phyloP scores from a whole-genome alignment of 2,329 filamentous ascomycete genomes.

The Aureobasidium uvarum region DNA sequence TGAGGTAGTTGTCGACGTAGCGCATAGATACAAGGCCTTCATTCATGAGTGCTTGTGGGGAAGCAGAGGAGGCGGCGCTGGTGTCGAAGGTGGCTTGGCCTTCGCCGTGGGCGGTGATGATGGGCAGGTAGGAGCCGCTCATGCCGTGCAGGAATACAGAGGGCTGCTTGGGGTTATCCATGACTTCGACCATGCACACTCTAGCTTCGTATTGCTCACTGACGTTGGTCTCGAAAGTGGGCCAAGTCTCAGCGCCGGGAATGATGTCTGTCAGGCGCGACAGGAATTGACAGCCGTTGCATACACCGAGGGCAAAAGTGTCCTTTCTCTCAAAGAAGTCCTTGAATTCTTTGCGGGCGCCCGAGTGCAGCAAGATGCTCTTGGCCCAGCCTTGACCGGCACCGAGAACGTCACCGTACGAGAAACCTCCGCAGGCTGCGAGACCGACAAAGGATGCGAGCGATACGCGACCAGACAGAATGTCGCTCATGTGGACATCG shows the following conservation, averaged over 20 bases:
- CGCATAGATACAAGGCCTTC: conserved; percentile 72
- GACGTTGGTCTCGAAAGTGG: conserved; percentile 78
- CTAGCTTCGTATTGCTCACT: conserved; percentile 89
- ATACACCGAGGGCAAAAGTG: conserved; percentile 90
- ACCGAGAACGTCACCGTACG: conserved; percentile 86
- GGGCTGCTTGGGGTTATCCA: conserved; percentile 57
- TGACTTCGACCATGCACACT: conserved; percentile 78
- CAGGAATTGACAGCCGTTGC: conserved; percentile 97
- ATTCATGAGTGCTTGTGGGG: conserved; percentile 55
- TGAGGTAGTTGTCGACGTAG: conserved; percentile 79
- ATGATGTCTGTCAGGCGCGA: conserved; percentile 79
- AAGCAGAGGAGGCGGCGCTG: conserved; percentile 47
- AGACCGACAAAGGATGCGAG: conserved; percentile 82
- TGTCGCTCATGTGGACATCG: conserved; percentile 95
- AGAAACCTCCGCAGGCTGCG: conserved; percentile 95
- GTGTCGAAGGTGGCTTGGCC: conserved; percentile 64
- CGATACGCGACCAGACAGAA: conserved; percentile 73
- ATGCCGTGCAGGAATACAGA: conserved; percentile 92
- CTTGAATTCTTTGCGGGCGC: conserved; percentile 74
- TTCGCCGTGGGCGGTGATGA: conserved; percentile 88
- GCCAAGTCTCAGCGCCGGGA: conserved; percentile 79
- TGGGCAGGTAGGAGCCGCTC: conserved; percentile 75
- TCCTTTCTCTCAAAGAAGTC: conserved; percentile 83
- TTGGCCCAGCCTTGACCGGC: conserved; percentile 98
- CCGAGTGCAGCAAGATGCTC: conserved; percentile 78